Conservation (phyloP, 2,329 filamentous ascomycete genomes). For the Alternaria triticina region DNA sequence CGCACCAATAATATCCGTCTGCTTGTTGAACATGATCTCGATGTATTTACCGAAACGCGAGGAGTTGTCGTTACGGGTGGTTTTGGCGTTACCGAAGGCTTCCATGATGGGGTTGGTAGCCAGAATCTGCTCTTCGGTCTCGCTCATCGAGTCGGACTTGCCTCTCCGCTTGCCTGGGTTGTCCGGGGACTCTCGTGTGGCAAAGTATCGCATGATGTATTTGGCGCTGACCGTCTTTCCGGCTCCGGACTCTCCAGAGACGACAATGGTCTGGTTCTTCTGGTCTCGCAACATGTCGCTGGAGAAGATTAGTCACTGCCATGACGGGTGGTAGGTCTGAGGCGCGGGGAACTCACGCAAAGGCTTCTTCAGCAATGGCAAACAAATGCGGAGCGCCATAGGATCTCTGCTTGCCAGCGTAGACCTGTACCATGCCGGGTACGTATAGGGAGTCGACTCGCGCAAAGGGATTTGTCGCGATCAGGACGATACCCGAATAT, state of each 20-base stretch:
- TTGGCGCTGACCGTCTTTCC: constrained; percentile 99
- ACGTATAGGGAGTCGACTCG: constrained; percentile 98
- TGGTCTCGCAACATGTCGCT: constrained; percentile 96
- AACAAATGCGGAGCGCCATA: constrained; percentile 98
- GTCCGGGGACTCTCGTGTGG: constrained; percentile 92
- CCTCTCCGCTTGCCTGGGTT: constrained; percentile 83
- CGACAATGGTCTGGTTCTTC: constrained; percentile 97
- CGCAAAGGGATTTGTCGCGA: constrained; percentile 97
- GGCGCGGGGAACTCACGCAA: constrained; percentile 69
- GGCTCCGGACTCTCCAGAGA: constrained; percentile 98
- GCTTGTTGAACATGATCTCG: constrained; percentile 97
- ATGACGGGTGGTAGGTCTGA: neutral
- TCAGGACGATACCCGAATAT: constrained; percentile 97
- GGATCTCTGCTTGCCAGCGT: constrained; percentile 93
- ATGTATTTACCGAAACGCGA: constrained; percentile 99
- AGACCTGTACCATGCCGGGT: constrained; percentile 99
- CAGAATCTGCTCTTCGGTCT: constrained; percentile 97
- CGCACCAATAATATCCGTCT: constrained; percentile 95
- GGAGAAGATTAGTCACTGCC: constrained; percentile 24
- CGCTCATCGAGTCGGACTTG: constrained; percentile 81
- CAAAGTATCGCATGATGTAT: constrained; percentile 99
- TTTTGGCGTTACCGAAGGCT: constrained; percentile 99
- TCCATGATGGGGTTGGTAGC: constrained; percentile 99
- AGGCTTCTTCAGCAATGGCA: constrained; percentile 97
- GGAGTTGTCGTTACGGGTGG: constrained; percentile 99